phyloP scores from a whole-genome alignment of 768 basidiomycete genomes.

The Auricularia sp. region DNA sequence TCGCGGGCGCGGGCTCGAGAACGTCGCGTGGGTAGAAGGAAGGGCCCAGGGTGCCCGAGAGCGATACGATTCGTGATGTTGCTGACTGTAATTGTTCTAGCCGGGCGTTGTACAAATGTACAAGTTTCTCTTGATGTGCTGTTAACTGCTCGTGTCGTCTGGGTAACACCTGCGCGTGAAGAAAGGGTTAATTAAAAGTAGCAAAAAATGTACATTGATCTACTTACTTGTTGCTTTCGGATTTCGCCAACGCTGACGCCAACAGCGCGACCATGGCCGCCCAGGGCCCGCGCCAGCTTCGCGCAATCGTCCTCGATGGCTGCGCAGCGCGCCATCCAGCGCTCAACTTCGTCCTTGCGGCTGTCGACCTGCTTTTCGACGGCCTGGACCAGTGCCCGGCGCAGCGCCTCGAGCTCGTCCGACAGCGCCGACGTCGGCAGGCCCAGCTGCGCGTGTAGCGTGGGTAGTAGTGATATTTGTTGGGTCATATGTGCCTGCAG shows the following conservation, averaged over 20 bases:
- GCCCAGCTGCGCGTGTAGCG: conserved; percentile 75
- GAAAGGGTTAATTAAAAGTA: not conserved
- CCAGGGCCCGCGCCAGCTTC: conserved; percentile 59
- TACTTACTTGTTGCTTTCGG: conserved; percentile 28
- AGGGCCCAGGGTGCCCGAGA: conserved; percentile 51
- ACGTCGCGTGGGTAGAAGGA: conserved; percentile 52
- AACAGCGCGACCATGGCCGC: conserved; percentile 58
- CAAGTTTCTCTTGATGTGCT: conserved; percentile 64
- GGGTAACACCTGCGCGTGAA: conserved; percentile 40
- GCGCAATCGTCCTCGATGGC: conserved; percentile 54
- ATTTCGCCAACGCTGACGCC: conserved; percentile 59
- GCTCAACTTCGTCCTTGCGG: conserved; percentile 67
- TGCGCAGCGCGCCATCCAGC: conserved; percentile 56
- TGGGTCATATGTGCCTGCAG: conserved; percentile 68
- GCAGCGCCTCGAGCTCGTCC: conserved; percentile 66
- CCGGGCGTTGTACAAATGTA: conserved; percentile 63
- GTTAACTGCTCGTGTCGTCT: conserved; percentile 57
- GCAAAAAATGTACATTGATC: conserved; percentile 33
- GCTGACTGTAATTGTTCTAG: conserved; percentile 65
- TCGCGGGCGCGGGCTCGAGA: conserved; percentile 32
- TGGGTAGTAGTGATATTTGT: conserved; percentile 74
- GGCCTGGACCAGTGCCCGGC: conserved; percentile 63
- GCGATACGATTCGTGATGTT: conserved; percentile 49
- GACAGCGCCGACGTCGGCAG: conserved; percentile 70
- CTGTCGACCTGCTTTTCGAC: conserved; percentile 65